Evolutionary conservation across 129 eudicot genomes (phyloP), one percentile per base, ranked within the genome.

Genomic region (Centella asiatica): DNA sequence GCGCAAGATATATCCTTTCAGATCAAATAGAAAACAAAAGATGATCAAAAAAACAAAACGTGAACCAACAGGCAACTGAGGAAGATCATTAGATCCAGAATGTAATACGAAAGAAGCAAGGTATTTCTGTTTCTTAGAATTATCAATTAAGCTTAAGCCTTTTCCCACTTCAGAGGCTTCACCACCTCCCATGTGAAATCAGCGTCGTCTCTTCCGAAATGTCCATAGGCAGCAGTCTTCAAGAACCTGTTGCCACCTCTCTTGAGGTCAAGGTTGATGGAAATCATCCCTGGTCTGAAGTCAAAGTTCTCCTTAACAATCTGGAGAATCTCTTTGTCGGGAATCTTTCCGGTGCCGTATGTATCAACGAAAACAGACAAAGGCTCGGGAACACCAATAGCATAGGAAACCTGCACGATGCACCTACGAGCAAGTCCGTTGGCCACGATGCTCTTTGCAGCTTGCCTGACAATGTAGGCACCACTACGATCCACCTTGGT

Each of bases 161-260:
- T 83, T 56, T 78, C 85, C 81, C 75, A 78, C 67, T 83, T 83
- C 62, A 82, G 88, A 27, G 81, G 81, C 84, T 82, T 82, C 1
- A 78, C 72, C 44, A 82, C 84, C 73, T 82, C 89, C 89, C 89
- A 83, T 1, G 89, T 83, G 85, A 83, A 83, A 67, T 82, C 88
- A 13, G 88, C 75, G 40, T 82, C 88, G 13, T 73, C 79, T 60
- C 88, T 72, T 9, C 89, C 89, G 26, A 83, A 83, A 56, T 82
- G 88, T 17, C 88, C 88, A 27, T 82, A 82, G 7, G 88, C 88
- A 62, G 88, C 88, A 20, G 88, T 83, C 79, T 83, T 83, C 85
- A 78, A 72, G 55, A 78, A 83, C 80, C 89, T 75, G 51, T 79
- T 76, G 14, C 82, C 81, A 37, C 89, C 89, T 36, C 89, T 83